Evolutionary conservation across 768 basidiomycete genomes (phyloP).

Genomic region (Vararia minispora): DNA sequence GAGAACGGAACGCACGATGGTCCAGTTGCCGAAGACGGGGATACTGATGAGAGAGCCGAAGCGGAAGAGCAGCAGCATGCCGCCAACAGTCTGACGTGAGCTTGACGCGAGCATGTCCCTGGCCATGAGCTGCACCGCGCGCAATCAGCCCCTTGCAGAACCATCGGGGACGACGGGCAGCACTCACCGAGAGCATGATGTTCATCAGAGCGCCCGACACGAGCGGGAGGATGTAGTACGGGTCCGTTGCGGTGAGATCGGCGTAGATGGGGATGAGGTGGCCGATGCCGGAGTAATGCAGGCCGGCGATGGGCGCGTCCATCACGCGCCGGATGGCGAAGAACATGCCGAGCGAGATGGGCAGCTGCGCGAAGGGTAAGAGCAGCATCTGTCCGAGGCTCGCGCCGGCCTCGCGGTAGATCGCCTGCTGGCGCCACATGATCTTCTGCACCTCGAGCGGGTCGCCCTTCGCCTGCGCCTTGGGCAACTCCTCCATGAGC

Average conservation of each 20-base stretch:
- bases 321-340: slow-evolving; percentile 69
- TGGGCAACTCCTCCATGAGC: slow-evolving; percentile 37
- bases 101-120: slow-evolving; percentile 29
- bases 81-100: slow-evolving; percentile 7
- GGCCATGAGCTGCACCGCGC: slow-evolving; percentile 38
- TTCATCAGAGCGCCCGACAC: slow-evolving; percentile 50
- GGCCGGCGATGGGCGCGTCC: slow-evolving; percentile 57
- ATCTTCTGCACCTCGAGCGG: slow-evolving; percentile 29
- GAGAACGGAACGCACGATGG: slow-evolving; percentile 40
- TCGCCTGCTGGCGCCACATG: slow-evolving; percentile 32
- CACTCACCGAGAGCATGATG: slow-evolving; percentile 53
- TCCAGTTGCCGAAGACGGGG: slow-evolving; percentile 46
- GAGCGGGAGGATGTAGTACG: slow-evolving; percentile 62
- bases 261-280: too few relatives aligned
- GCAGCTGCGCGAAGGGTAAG: slow-evolving; percentile 56
- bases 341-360: slow-evolving; percentile 75
- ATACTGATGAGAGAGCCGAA: slow-evolving; percentile 35
- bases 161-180: neutral
- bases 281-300: slow-evolving; percentile 63
- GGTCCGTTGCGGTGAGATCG: slow-evolving; percentile 72
- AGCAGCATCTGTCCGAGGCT: slow-evolving; percentile 43
- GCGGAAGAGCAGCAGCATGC: slow-evolving; percentile 14
- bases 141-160: slow-evolving; percentile 1
- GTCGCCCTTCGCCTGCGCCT: slow-evolving; percentile 24
- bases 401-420: slow-evolving; percentile 59